Percentiles rank a stretch among this genome's conserved stretches.
Conservation (phyloP, 2,329 filamentous ascomycete species). For the Westerdykella ornata region DNA sequence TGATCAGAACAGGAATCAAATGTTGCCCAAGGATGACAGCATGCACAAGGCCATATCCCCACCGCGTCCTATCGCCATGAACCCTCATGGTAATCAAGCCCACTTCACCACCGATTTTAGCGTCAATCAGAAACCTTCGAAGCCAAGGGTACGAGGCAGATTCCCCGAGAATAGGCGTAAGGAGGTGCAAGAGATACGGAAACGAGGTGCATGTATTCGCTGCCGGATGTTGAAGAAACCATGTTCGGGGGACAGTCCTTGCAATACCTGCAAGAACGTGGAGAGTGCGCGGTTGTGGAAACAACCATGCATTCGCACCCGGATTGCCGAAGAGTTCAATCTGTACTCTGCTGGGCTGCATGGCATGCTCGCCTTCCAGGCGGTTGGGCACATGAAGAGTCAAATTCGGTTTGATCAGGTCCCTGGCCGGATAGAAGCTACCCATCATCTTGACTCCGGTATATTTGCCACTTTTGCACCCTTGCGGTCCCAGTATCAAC, state of each 20-base stretch:
- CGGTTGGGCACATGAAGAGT: conserved; percentile 44
- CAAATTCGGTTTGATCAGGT: conserved; percentile 45
- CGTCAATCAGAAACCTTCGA: conserved; percentile 35
- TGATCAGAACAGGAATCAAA: conserved; percentile 26
- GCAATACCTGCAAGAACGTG: conserved; percentile 53
- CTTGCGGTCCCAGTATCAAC: conserved; percentile 33
- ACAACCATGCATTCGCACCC: conserved; percentile 52
- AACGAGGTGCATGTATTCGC: conserved; percentile 55
- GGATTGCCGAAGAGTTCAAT: conserved; percentile 53
- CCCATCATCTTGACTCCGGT: conserved; percentile 43
- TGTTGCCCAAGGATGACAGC: conserved; percentile 19
- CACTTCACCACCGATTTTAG: conserved; percentile 38
- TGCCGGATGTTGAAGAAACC: conserved; percentile 61
- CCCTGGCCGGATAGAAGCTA: conserved; percentile 49
- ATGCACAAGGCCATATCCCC: conserved; percentile 19
- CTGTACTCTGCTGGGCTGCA: conserved; percentile 52
- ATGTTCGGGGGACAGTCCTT: conserved; percentile 55
- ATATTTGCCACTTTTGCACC: conserved; percentile 45
- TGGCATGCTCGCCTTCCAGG: conserved; percentile 47
- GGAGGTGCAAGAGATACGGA: conserved; percentile 54
- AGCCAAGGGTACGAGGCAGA: conserved; percentile 48
- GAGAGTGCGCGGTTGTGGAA: conserved; percentile 57
- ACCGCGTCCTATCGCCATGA: conserved; percentile 36
- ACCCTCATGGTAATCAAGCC: conserved; percentile 26
- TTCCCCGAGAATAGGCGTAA: conserved; percentile 52